Conservation (phyloP, 108 stramenopile genomes). For the Skeletonema grethae region DNA sequence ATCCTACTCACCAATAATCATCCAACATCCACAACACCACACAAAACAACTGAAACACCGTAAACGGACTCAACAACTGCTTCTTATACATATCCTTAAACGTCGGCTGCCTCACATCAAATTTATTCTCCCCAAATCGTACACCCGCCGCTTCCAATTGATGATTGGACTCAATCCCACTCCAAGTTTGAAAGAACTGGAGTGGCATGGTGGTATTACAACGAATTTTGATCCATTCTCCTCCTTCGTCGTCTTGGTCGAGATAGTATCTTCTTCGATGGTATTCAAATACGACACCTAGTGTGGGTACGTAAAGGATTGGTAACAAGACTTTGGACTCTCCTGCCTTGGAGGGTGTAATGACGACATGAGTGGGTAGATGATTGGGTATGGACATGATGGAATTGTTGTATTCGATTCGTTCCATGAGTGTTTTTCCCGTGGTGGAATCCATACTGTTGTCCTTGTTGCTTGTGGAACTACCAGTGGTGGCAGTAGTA, state of each 20-base stretch:
- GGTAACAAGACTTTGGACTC: conserved; percentile 70
- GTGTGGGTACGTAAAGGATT: conserved; percentile 66
- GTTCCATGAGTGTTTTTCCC: conserved; percentile 40
- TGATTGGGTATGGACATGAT: conserved; percentile 39
- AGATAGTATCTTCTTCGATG: conserved; percentile 87
- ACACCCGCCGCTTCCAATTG: conserved; percentile 73
- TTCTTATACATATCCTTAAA: conserved; percentile 93
- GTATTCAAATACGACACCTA: conserved; percentile 92
- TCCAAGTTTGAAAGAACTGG: conserved; percentile 71
- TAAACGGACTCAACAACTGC: conserved; percentile 92
- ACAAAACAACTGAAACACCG: conserved; percentile 93
- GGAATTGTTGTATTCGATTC: conserved; percentile 41
- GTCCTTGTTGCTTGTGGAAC: neutral
- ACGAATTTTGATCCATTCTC: conserved; percentile 84
- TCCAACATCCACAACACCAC: conserved; percentile 95
- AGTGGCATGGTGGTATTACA: conserved; percentile 82
- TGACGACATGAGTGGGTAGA: conserved; percentile 78
- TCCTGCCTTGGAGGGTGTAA: conserved; percentile 64
- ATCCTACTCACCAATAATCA: conserved; percentile 65
- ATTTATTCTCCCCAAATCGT: conserved; percentile 90
- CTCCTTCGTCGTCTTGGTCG: conserved; percentile 32
- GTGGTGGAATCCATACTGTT: conserved; percentile 4
- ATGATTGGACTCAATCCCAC: conserved; percentile 60
- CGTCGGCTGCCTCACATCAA: conserved; percentile 86
- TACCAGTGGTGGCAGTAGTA: conserved; percentile 4